Base-by-base conservation (phyloP, 2,329 filamentous ascomycete genomes). In the Trichoderma asperellum region DNA sequence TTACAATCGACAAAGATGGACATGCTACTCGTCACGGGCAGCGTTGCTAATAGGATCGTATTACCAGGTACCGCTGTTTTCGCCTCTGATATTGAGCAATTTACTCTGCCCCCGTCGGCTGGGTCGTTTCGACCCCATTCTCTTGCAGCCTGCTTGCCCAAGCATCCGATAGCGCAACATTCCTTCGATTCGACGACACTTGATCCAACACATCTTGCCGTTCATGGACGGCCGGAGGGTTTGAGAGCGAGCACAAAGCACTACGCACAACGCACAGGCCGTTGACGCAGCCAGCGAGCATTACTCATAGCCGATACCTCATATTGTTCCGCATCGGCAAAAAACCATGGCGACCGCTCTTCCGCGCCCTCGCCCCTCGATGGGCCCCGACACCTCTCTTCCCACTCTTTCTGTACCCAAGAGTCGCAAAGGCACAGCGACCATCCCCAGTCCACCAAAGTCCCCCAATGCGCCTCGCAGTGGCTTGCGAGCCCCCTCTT, bases 361-460 rank as follows among this genome's bases (percentile, higher is more conserved):
- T 62, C 91, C 91, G 66, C 86, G 89, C 78, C 86, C 89, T 21
- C 87, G 90, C 79, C 86, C 89, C 32, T 89, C 91, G 10, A 84
- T 89, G 74, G 91, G 89, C 60, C 91, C 93, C 18, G 89, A 88
- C 35, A 86, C 89, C 72, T 88, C 91, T 34, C 83, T 96, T 29
- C 92, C 93, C 55, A 89, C 92, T 55, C 82, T 96, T 59, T 92
- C 93, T 34, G 83, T 92, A 21, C 80, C 85, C 57, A 96, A 93
- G 80, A 89, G 90, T 49, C 87, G 92, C 71, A 92, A 91, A 78
- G 90, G 87, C 79, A 89, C 83, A 68, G 86, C 81, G 67, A 82
- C 76, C 70, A 81, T 84, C 60, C 79, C 74, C 14, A 70, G 59
- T 27, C 70, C 78, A 4, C 77, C 79, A 21, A 85, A 80, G 75